phyloP scores from a whole-genome alignment of 805 yeast genomes.

The Metschnikowia anglica region DNA sequence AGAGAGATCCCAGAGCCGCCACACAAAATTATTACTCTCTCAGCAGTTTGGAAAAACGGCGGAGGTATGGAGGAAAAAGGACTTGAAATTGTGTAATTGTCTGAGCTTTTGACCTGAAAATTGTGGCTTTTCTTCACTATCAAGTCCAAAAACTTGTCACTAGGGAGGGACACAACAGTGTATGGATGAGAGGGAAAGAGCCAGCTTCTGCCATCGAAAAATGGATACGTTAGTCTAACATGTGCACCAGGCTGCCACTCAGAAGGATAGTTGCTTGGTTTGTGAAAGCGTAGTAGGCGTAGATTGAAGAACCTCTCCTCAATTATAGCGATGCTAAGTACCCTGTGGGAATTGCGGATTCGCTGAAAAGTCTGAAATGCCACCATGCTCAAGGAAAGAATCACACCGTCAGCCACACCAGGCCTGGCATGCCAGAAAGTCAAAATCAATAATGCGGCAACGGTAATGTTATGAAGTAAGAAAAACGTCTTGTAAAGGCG shows the following conservation, averaged over 20 bases:
- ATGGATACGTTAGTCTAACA: constrained; percentile 34
- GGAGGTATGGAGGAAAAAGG: constrained; percentile 46
- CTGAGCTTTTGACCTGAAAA: constrained; percentile 14
- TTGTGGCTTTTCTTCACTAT: constrained; percentile 44
- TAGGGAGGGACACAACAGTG: constrained; percentile 51
- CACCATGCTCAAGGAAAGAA: constrained; percentile 26
- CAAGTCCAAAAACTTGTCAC: constrained; percentile 40
- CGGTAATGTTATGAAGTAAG: constrained; percentile 52
- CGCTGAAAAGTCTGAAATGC: constrained; percentile 38
- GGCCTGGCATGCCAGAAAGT: constrained; percentile 70
- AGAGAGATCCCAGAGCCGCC: constrained; percentile 77
- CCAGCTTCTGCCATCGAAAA: constrained; percentile 25
- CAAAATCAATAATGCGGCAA: constrained; percentile 44
- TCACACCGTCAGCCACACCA: constrained; percentile 45
- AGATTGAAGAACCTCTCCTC: constrained; percentile 20
- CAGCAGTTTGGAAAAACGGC: constrained; percentile 48
- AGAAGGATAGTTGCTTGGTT: constrained; percentile 22
- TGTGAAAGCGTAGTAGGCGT: constrained; percentile 22
- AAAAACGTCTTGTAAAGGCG: constrained; percentile 54
- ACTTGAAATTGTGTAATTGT: constrained; percentile 21
- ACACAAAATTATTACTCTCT: constrained; percentile 52
- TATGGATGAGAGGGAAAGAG: constrained; percentile 66
- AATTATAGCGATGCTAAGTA: constrained; percentile 19
- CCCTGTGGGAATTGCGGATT: constrained; percentile 19
- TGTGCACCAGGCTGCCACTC: constrained; percentile 57